Evolutionary conservation across 768 basidiomycete species (phyloP).

Genomic region (Lactarius sanguifluus): DNA sequence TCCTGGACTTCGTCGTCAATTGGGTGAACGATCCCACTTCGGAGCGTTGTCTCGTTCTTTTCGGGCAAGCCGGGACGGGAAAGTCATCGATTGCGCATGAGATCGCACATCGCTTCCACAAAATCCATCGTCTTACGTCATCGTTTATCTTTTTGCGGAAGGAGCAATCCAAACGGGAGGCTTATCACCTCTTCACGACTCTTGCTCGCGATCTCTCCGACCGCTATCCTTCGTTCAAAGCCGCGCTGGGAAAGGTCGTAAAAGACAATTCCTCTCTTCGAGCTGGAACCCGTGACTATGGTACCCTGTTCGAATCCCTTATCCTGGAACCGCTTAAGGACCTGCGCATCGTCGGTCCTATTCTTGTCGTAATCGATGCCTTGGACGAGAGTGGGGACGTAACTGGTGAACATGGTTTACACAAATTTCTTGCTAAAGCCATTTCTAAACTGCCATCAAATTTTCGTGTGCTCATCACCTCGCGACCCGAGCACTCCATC

Average conservation of each 20-base stretch:
- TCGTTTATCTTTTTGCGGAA: neutral
- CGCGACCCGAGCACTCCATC: neutral
- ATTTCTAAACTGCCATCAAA: neutral
- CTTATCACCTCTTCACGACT: neutral
- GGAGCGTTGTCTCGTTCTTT: neutral
- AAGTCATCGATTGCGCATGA: neutral
- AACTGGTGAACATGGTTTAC: neutral
- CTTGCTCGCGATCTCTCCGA: neutral
- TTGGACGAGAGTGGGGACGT: neutral
- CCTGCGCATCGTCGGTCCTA: neutral
- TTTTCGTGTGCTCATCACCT: neutral
- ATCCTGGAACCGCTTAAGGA: neutral
- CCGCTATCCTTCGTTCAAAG: neutral
- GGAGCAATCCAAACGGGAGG: neutral
- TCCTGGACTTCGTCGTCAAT: neutral
- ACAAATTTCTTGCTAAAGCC: neutral
- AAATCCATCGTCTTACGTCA: neutral
- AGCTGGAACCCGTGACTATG: neutral
- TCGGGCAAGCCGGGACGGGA: neutral
- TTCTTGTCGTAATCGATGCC: constrained; percentile 4
- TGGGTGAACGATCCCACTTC: neutral
- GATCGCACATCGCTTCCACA: neutral
- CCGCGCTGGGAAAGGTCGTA: neutral
- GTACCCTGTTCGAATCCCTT: neutral
- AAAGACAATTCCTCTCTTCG: neutral